Percentiles rank a stretch among this genome's conserved stretches.
Evolutionary conservation across 345 rosid species (phyloP).

Genomic region (sweet orange (Citrus sinensis)): DNA sequence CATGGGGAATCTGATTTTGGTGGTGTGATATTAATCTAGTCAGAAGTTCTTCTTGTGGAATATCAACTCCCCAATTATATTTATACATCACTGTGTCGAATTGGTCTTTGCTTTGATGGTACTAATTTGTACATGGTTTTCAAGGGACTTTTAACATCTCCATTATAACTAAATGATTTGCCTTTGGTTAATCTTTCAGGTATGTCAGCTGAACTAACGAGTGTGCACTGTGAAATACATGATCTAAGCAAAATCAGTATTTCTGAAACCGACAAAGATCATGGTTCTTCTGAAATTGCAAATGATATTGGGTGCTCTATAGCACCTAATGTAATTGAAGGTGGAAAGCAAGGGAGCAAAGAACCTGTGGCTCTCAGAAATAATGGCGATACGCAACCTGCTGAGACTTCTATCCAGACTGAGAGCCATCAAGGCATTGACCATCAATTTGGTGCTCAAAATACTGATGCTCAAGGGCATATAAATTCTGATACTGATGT

Average conservation of each 20-base stretch:
- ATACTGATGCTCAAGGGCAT: slow-evolving; percentile 20
- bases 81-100: not conserved
- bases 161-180: not conserved
- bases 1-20: not conserved
- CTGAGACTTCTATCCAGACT: slow-evolving; percentile 20
- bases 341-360: slow-evolving; percentile 29
- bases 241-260: slow-evolving; percentile 59
- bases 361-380: slow-evolving; percentile 23
- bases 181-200: slow-evolving; percentile 48
- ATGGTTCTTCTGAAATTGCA: slow-evolving; percentile 35
- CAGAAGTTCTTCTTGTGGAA: not conserved
- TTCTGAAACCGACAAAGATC: slow-evolving; percentile 38
- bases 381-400: slow-evolving; percentile 28
- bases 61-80: not conserved
- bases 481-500: slow-evolving; percentile 22
- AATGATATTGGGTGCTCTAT: slow-evolving; percentile 41
- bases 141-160: not conserved
- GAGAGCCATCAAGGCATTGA: slow-evolving; percentile 28
- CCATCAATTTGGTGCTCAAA: slow-evolving; percentile 5
- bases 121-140: not conserved
- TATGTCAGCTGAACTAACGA: slow-evolving; percentile 55
- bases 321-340: slow-evolving; percentile 26
- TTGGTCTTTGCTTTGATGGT: not conserved
- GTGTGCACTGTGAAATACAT: slow-evolving; percentile 52
- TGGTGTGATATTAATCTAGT: not conserved